Evolutionary conservation across 495 filamentous ascomycete species (phyloP).

Genomic region (Aspergillus mulundensis): DNA sequence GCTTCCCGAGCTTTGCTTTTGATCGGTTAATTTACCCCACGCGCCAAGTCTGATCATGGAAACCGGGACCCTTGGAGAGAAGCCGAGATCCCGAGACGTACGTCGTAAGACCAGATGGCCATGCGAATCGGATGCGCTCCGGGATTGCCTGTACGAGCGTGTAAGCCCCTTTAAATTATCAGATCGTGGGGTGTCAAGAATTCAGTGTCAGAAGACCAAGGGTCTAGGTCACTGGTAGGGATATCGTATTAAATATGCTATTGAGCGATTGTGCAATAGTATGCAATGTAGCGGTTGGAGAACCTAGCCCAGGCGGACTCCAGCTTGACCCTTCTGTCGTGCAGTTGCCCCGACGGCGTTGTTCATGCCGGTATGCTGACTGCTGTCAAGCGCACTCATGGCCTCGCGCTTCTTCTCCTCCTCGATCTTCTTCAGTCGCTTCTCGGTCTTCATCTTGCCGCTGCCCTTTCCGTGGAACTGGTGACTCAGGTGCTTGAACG

Average conservation of each 20-base stretch:
- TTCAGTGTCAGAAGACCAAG: background rate
- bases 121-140: conserved; percentile 5
- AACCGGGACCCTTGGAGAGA: background rate
- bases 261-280: background rate
- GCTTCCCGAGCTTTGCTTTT: background rate
- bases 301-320: conserved; percentile 71
- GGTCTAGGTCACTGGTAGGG: background rate
- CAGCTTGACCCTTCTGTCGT: conserved; percentile 83
- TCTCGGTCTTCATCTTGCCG: conserved; percentile 98
- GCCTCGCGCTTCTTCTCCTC: conserved; percentile 85
- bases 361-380: conserved; percentile 77
- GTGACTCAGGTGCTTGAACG: conserved; percentile 91
- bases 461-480: conserved; percentile 98
- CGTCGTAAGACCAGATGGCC: background rate
- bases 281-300: background rate
- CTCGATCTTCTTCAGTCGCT: conserved; percentile 92
- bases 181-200: background rate
- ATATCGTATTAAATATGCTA: background rate
- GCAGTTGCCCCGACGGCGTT: conserved; percentile 66
- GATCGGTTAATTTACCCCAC: conserved; percentile 30
- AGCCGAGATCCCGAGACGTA: background rate
- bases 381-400: conserved; percentile 75
- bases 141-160: background rate
- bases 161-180: background rate
- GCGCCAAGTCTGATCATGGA: conserved; percentile 23